Evolutionary conservation across 2,329 filamentous ascomycete genomes (phyloP), one percentile per base, ranked within the genome.

Genomic region (Coniochaeta sp.): DNA sequence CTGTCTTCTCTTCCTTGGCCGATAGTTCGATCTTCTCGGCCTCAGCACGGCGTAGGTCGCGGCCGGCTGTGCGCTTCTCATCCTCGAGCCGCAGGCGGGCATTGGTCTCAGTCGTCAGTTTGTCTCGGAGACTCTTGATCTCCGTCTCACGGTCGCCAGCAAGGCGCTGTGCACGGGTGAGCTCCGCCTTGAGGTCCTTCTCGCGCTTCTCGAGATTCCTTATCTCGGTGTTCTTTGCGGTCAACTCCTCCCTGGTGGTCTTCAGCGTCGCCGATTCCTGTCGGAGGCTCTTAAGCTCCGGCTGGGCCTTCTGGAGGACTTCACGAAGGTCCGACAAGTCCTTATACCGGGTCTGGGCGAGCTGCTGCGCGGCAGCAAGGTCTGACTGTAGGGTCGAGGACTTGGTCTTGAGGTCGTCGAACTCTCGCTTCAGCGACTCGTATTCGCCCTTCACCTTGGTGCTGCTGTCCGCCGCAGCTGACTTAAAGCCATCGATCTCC

Each of bases 271-370:
- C 79, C 27, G 88, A 85, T 60, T 97, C 91, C 48, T 85, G 82
- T 7, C 89, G 83, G 18, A 97, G 75, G 42, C 74, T 85, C 65
- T 86, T 87, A 22, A 97, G 73, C 67, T 99, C 92, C 0, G 90
- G 87, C 62, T 96, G 91, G 1, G 87, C 81, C 65, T 94, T 95
- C 58, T 91, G 85, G 27, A 96, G 69, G 2, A 91, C 76, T 55
- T 92, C 87, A 18, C 86, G 81, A 45, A 96, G 73, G 26, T 95
- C 88, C 0, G 85, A 85, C 1, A 96, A 73, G 54, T 97, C 91
- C 66, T 91, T 95, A 73, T 91, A 97, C 27, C 94, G 80, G 14
- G 82, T 86, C 55, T 95, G 86, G 0, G 94, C 90, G 12, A 97
- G 78, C 67, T 95, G 84, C 65, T 96, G 85, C 0, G 91, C 87